Percentiles rank a stretch among this genome's conserved stretches.
Conservation (phyloP, 2,329 filamentous ascomycete species). For the Chalaropsis thielavioides region DNA sequence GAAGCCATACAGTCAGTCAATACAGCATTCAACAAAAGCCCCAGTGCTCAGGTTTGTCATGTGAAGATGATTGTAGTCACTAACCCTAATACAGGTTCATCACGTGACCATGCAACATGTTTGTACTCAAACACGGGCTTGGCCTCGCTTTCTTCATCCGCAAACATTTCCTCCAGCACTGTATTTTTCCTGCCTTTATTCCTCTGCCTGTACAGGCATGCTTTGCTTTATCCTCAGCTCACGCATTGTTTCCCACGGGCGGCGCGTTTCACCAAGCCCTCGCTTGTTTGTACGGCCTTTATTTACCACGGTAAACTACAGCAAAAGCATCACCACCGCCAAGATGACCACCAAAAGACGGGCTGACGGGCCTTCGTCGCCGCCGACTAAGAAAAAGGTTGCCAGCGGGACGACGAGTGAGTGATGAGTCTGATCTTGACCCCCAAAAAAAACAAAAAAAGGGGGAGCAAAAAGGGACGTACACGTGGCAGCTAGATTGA, state of each 20-base stretch:
- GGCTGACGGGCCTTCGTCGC: slow-evolving; percentile 7
- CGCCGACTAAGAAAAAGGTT: slow-evolving; percentile 13
- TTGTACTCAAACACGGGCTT: no score
- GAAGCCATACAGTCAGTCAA: neutral
- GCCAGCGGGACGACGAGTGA: slow-evolving; percentile 5
- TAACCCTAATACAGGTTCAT: no score
- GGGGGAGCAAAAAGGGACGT: no score
- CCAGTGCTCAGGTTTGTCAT: no score
- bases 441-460: neutral
- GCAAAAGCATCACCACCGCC: neutral
- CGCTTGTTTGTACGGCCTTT: neutral
- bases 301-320: neutral
- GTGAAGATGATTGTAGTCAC: no score
- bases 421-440: neutral
- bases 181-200: neutral
- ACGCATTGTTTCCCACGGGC: neutral
- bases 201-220: neutral
- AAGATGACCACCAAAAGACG: slow-evolving; percentile 10
- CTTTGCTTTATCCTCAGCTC: neutral
- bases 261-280: neutral
- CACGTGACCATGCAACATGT: no score
- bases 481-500: no score
- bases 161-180: no score
- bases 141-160: no score
- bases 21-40: neutral